Conservation (phyloP, 441 rosid genomes). For the Eruca vesicaria region DNA sequence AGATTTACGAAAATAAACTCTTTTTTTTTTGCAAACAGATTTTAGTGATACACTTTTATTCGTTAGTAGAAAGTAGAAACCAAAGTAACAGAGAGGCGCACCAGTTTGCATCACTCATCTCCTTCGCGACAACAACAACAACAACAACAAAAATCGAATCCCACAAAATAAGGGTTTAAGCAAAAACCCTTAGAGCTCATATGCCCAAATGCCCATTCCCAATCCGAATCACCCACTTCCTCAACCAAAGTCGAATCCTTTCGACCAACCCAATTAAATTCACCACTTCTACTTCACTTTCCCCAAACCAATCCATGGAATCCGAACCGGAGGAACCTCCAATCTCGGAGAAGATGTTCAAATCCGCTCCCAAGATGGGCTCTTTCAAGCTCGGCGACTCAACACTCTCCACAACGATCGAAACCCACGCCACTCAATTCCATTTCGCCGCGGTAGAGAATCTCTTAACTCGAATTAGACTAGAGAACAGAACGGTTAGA, state of each 20-base stretch:
- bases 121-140: not conserved
- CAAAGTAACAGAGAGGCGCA: too few relatives aligned
- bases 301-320: conserved; percentile 27
- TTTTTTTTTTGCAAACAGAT: not conserved
- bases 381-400: conserved; percentile 74
- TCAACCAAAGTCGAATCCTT: conserved; percentile 32
- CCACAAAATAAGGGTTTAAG: not conserved
- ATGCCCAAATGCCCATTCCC: conserved; percentile 46
- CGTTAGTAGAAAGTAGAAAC: not conserved
- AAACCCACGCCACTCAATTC: conserved; percentile 50
- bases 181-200: conserved; percentile 25
- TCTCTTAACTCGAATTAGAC: conserved; percentile 58
- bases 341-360: conserved; percentile 51
- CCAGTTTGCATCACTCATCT: not conserved
- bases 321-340: conserved; percentile 39
- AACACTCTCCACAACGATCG: conserved; percentile 65
- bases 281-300: conserved; percentile 22
- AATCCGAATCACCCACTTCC: conserved; percentile 16
- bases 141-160: not conserved
- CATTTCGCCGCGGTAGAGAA: conserved; percentile 62
- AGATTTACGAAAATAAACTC: not conserved
- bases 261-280: conserved; percentile 39
- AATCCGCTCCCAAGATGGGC: conserved; percentile 57
- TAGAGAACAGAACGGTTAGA: conserved; percentile 55
- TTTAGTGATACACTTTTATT: not conserved